Evolutionary conservation across 2,329 filamentous ascomycete species (phyloP), one percentile per base, ranked within the genome.

Genomic region (Monosporascus sp.): DNA sequence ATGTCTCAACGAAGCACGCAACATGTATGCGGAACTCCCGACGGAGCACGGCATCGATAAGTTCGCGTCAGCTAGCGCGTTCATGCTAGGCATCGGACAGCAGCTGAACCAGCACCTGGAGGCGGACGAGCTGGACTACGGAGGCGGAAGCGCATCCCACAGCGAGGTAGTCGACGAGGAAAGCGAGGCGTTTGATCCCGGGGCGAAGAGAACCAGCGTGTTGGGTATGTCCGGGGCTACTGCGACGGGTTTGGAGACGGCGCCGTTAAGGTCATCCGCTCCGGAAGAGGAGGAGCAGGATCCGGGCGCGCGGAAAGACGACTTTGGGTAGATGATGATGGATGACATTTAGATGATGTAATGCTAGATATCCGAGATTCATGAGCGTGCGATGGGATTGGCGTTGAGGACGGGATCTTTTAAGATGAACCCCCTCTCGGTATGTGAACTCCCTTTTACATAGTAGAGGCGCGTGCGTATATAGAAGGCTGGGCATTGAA

Each of bases 1-100:
- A 53, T 90, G 89, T 58, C 78, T 97, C 1, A 84, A 88, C 48
- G 83, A 88, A 58, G 89, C 89, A 3, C 71, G 75, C 27, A 73
- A 68, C 48, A 79, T 77, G 62, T 86, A 85, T 63, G 72, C 74
- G 6, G 69, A 73, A 14, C 66, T 83, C 20, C 72, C 75, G 2
- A 69, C 75, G 48, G 74, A 76, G 49, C 72, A 78, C 15, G 81
- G 79, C 25, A 75, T 84, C 46, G 68, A 74, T 51, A 72, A 73
- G 31, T 85, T 84, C 55, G 64, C 59, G 0, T 62, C 66, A 9
- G 83, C 83, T 0, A 77, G 73, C 52, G 72, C 74, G 3, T 81
- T 82, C 55, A 71, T 85, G 61, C 68, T 74, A 11, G 71, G 71
- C 2, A 70, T 87, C 47, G 75, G 83, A 50, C 72, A 72, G 48